Percentiles rank a stretch among this genome's conserved stretches.
Conservation (phyloP, 2,329 filamentous ascomycete genomes). For the Colletotrichum incanum region DNA sequence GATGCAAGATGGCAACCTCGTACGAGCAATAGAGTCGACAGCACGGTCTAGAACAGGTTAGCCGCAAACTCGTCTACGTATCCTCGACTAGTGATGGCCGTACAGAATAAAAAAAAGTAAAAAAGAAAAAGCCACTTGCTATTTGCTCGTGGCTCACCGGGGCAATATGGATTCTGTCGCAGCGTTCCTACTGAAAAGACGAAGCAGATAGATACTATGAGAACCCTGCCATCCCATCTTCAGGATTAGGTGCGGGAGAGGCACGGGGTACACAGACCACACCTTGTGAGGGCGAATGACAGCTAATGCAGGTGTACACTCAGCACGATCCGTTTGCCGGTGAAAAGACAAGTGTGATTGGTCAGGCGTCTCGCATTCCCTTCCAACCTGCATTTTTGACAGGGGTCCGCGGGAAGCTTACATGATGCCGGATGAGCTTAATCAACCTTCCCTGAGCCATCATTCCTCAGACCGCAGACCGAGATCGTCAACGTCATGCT, state of each 20-base stretch:
- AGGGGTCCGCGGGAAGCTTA: constrained; percentile 19
- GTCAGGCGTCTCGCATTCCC: neutral
- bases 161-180: neutral
- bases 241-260: constrained; percentile 3
- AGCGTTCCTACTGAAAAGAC: neutral
- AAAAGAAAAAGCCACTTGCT: neutral
- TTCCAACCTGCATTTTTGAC: constrained; percentile 16
- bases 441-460: constrained; percentile 16
- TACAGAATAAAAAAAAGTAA: neutral
- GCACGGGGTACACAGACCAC: constrained; percentile 7
- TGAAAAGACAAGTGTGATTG: constrained; percentile 1
- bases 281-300: neutral
- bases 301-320: constrained; percentile 37
- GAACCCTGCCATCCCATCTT: neutral
- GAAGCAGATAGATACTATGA: neutral
- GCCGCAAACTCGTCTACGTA: neutral
- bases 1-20: neutral
- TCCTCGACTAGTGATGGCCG: neutral
- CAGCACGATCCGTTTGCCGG: neutral
- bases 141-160: neutral
- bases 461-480: constrained; percentile 9
- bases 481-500: constrained; percentile 13
- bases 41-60: neutral
- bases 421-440: constrained; percentile 34
- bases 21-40: constrained; percentile 3